Evolutionary conservation across 495 filamentous ascomycete genomes (phyloP), one percentile per base, ranked within the genome.

Genomic region (Wilcoxina mikolae): DNA sequence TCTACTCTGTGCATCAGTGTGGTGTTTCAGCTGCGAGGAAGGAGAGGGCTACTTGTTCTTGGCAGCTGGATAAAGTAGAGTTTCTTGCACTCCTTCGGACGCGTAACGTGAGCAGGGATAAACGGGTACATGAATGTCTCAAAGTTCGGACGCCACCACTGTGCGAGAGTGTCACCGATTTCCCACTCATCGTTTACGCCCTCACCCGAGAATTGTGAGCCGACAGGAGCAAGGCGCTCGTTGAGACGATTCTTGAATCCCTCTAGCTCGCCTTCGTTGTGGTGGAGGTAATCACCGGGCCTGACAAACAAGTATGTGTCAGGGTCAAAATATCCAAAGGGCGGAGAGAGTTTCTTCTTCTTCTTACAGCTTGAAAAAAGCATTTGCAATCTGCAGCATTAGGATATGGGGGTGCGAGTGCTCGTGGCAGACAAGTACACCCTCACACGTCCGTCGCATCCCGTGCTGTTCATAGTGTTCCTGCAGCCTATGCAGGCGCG

Each of bases 91-190:
- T 98, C 91, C 74, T 95, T 98, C 17, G 91, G 91, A 39, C 93
- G 76, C 7, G 91, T 94, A 54, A 94, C 84, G 68, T 98, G 91
- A 17, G 87, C 84, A 4, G 91, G 91, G 42, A 95, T 80, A 70
- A 94, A 98, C 0, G 91, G 91, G 68, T 98, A 98, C 91, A 95
- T 95, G 74, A 95, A 96, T 0, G 91, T 98, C 73, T 98, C 91
- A 65, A 96, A 95, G 71, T 95, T 96, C 39, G 91, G 91, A 25
- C 91, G 75, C 88, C 88, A 98, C 91, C 93, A 98, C 71, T 94
- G 88, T 33, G 91, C 90, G 44, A 98, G 76, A 2, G 87, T 93
- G 61, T 95, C 89, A 54, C 83, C 85, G 66, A 98, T 82, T 65
- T 93, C 76, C 91, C 91, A 98, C 59, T 93, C 86, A 55, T 83